phyloP scores from a whole-genome alignment of 441 rosid species.

The Corymbia calophylla region DNA sequence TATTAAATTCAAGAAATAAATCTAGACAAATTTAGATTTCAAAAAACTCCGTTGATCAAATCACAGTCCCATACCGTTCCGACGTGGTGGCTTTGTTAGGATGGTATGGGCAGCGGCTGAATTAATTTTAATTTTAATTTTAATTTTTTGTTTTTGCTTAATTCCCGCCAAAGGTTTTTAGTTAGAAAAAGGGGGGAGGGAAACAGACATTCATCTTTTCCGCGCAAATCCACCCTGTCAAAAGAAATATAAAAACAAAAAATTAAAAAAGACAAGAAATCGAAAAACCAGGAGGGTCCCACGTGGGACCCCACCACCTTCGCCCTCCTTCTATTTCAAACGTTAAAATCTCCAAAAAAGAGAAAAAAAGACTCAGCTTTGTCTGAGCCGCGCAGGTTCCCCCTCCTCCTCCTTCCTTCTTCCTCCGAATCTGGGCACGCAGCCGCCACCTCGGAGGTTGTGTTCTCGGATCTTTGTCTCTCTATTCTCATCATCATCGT shows the following conservation, averaged over 20 bases:
- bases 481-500: too few relatives aligned
- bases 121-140: not conserved
- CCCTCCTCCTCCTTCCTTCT: not conserved
- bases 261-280: not conserved
- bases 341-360: not conserved
- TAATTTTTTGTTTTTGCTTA: not conserved
- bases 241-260: not conserved
- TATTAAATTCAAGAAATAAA: not conserved
- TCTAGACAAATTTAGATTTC: not conserved
- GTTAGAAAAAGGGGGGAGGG: not conserved
- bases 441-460: not conserved
- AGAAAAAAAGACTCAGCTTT: not conserved
- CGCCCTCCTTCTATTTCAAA: not conserved
- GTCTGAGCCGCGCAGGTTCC: not conserved
- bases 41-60: not conserved
- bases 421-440: not conserved
- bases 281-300: not conserved
- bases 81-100: too few relatives aligned
- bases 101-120: rapidly evolving
- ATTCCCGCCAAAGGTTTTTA: not conserved
- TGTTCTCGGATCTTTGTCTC: not conserved
- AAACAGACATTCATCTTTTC: not conserved
- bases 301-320: not conserved
- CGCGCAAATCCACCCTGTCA: not conserved
- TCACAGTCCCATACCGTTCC: not conserved